Conservation (phyloP, 2,329 filamentous ascomycete genomes). For the Fusarium clavum region DNA sequence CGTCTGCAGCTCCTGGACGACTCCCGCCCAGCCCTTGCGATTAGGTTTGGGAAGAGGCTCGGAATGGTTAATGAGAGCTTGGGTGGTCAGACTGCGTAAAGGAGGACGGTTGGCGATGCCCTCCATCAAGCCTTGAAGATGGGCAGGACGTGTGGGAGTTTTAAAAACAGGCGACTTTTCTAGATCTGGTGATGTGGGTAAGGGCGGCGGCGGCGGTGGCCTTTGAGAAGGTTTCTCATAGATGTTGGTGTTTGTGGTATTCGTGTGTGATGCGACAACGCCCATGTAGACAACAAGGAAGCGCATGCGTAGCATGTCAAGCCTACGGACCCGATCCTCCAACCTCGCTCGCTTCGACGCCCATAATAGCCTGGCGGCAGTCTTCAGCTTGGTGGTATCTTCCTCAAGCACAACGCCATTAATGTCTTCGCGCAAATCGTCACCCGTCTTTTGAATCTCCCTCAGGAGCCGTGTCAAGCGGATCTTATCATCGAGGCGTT, state of each 20-base stretch:
- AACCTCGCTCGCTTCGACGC: conserved; percentile 64
- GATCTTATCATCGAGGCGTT: conserved; percentile 71
- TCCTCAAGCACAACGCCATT: conserved; percentile 64
- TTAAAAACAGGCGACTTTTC: conserved; percentile 51
- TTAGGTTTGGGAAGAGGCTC: conserved; percentile 57
- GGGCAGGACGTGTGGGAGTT: conserved; percentile 48
- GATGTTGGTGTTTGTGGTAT: conserved; percentile 39
- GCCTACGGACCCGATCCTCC: conserved; percentile 67
- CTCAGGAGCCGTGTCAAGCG: conserved; percentile 68
- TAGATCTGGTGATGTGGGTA: conserved; percentile 49
- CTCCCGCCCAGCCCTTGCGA: conserved; percentile 70
- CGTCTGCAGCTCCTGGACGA: conserved; percentile 71
- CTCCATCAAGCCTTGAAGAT: conserved; percentile 59
- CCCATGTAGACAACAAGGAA: conserved; percentile 74
- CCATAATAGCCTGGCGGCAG: conserved; percentile 67
- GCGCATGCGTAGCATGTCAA: conserved; percentile 72
- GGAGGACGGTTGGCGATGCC: conserved; percentile 60
- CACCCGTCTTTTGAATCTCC: conserved; percentile 70
- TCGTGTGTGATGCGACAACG: conserved; percentile 57
- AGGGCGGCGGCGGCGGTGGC: conserved; percentile 42
- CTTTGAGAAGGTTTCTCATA: conserved; percentile 49
- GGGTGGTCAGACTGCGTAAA: conserved; percentile 64
- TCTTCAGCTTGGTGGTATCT: conserved; percentile 57
- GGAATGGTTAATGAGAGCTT: conserved; percentile 62
- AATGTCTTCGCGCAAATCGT: conserved; percentile 71